A percentile compares a stretch with the other conserved stretches of the same genome.
These are phyloP conservation scores for Dalbergia cultrata DNA, from an alignment of 306 rosid species.

Conservation along the genomic window DNA sequence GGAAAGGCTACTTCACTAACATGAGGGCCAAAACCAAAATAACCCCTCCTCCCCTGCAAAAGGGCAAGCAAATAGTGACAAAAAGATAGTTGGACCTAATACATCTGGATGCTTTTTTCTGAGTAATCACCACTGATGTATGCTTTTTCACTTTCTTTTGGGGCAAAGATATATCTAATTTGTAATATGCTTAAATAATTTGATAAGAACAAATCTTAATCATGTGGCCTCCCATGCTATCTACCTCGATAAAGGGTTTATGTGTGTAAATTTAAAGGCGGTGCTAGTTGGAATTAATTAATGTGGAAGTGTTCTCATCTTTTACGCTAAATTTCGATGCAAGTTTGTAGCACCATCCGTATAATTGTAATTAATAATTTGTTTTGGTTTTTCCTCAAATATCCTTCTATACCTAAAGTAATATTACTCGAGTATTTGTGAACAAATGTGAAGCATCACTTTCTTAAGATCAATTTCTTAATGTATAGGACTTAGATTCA, in stretches of 20 bases:
- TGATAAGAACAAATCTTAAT: not conserved
- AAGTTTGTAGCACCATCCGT: not conserved
- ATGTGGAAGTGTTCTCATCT: not conserved
- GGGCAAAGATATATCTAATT: not conserved
- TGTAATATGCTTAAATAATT: not conserved
- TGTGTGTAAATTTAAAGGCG: not conserved
- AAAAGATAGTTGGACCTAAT: constrained; percentile 57
- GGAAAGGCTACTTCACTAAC: constrained; percentile 34
- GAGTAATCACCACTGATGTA: constrained; percentile 1
- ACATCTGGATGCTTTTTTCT: constrained; percentile 35
- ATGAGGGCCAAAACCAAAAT: constrained; percentile 47
- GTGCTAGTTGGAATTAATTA: not conserved
- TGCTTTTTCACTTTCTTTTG: constrained; percentile 33
- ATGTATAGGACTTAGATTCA: no score
- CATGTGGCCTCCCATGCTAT: not conserved
- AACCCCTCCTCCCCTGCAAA: constrained; percentile 35
- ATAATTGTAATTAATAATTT: no score
- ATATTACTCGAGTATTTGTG: no score
- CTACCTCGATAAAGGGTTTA: not conserved
- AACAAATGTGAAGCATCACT: no score
- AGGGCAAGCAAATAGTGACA: constrained; percentile 69
- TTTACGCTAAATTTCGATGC: not conserved
- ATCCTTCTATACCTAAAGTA: no score
- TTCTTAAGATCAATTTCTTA: no score
- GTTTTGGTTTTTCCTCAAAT: no score